phyloP scores from a whole-genome alignment of 164 flowering plant genomes.

The Umbellularia californica region DNA sequence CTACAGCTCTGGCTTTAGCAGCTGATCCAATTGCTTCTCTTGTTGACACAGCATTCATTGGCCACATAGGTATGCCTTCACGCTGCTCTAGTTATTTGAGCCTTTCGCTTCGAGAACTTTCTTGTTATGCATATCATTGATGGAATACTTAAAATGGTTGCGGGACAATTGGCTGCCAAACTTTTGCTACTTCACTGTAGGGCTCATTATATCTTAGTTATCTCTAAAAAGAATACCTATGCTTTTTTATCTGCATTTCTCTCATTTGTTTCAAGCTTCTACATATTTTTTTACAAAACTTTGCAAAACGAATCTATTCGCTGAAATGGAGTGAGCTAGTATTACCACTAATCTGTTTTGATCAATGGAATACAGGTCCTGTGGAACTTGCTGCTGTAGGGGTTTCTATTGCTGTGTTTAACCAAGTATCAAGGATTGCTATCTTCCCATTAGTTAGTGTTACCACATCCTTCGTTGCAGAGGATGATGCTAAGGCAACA shows the following conservation, averaged over 20 bases:
- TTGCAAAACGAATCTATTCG: too few species aligned
- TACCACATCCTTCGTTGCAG: constrained; percentile 64
- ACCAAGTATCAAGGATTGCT: constrained; percentile 52
- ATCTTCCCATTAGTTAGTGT: constrained; percentile 62
- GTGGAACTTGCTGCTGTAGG: constrained; percentile 71
- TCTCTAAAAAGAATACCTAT: too few species aligned
- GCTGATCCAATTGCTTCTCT: constrained; percentile 92
- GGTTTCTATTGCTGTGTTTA: constrained; percentile 53
- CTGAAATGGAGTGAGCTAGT: too few species aligned
- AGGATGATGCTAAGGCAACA: constrained; percentile 37
- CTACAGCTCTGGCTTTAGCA: constrained; percentile 77
- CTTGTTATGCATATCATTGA: too few species aligned
- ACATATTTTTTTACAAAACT: too few species aligned
- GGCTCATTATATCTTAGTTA: too few species aligned
- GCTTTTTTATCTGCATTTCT: too few species aligned
- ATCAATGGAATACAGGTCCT: constrained; percentile 39
- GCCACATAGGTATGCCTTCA: constrained; percentile 55
- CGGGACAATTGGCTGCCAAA: too few species aligned
- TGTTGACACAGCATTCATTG: constrained; percentile 82
- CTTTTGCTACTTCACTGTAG: too few species aligned
- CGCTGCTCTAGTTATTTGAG: background rate
- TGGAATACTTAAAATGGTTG: too few species aligned
- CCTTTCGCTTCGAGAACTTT: too few species aligned
- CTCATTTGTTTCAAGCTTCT: too few species aligned
- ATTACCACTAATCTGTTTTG: background rate